phyloP scores from a whole-genome alignment of 2,329 filamentous ascomycete species.

The Cladosporium sp. region DNA sequence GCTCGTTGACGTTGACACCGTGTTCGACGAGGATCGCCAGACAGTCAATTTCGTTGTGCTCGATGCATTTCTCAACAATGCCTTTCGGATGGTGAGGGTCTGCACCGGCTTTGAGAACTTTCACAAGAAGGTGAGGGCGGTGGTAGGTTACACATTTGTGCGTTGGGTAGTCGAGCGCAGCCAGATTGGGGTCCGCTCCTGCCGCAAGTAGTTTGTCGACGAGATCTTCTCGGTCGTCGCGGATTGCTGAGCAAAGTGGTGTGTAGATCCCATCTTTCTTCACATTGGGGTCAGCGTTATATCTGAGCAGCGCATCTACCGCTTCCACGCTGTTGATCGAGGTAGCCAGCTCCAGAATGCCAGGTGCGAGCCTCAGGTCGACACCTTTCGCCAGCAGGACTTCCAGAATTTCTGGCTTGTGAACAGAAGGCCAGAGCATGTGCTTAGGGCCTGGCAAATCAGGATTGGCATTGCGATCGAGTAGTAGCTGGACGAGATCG shows the following conservation, averaged over 20 bases:
- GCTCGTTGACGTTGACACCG: constrained; percentile 58
- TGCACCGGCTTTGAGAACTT: constrained; percentile 57
- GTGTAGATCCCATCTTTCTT: constrained; percentile 63
- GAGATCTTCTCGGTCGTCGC: constrained; percentile 61
- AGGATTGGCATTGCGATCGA: constrained; percentile 60
- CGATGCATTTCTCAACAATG: constrained; percentile 62
- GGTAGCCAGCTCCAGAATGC: constrained; percentile 64
- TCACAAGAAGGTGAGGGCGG: constrained; percentile 56
- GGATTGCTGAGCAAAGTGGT: constrained; percentile 63
- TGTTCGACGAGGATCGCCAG: constrained; percentile 58
- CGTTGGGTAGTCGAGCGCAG: constrained; percentile 60
- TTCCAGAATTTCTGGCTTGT: constrained; percentile 55
- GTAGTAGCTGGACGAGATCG: constrained; percentile 52
- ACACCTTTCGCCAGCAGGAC: constrained; percentile 52
- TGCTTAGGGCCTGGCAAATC: constrained; percentile 53
- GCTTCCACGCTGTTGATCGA: constrained; percentile 59
- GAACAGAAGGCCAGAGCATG: constrained; percentile 64
- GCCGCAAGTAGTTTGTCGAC: constrained; percentile 55
- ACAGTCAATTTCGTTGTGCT: constrained; percentile 58
- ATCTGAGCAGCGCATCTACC: constrained; percentile 57
- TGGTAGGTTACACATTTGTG: constrained; percentile 68
- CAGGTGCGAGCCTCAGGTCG: constrained; percentile 56
- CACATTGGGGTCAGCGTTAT: constrained; percentile 59
- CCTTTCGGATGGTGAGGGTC: constrained; percentile 58
- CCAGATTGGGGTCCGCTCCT: constrained; percentile 50